Percentiles rank a stretch among this genome's conserved stretches.
Evolutionary conservation across 2,329 filamentous ascomycete genomes (phyloP).

Genomic region (Penicillium corylophilum): DNA sequence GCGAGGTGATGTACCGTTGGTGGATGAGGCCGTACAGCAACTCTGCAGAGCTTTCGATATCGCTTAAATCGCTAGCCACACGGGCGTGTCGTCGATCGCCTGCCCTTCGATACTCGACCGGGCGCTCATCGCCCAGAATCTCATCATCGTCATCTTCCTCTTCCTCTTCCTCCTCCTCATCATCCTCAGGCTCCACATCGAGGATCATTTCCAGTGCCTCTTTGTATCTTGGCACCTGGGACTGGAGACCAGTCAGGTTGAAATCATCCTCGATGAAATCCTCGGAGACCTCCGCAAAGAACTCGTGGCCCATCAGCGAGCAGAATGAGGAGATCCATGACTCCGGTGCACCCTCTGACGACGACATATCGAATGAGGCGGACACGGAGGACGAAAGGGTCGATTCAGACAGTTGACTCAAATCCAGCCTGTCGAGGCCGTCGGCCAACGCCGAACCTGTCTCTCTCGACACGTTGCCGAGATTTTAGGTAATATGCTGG

Average conservation of each 20-base stretch:
- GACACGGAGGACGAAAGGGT: slow-evolving; percentile 40
- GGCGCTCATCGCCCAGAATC: slow-evolving; percentile 58
- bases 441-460: slow-evolving; percentile 47
- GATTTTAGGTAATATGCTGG: slow-evolving; percentile 19
- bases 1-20: slow-evolving; percentile 95
- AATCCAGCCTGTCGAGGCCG: slow-evolving; percentile 49
- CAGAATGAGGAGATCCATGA: slow-evolving; percentile 99
- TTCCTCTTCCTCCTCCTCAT: slow-evolving; percentile 65
- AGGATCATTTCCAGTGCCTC: slow-evolving; percentile 99
- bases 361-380: slow-evolving; percentile 45
- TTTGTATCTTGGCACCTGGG: slow-evolving; percentile 97
- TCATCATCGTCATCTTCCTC: slow-evolving; percentile 69
- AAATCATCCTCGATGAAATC: slow-evolving; percentile 99
- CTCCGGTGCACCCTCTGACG: slow-evolving; percentile 60
- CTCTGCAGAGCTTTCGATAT: slow-evolving; percentile 97
- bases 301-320: slow-evolving; percentile 91
- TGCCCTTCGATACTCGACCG: slow-evolving; percentile 47
- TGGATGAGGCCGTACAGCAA: slow-evolving; percentile 97
- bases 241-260: slow-evolving; percentile 92
- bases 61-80: slow-evolving; percentile 87
- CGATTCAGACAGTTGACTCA: slow-evolving; percentile 47
- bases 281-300: slow-evolving; percentile 97
- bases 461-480: slow-evolving; percentile 49
- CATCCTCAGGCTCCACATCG: slow-evolving; percentile 93
- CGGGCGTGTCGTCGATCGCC: slow-evolving; percentile 75